Conservation (phyloP, 1,284 basidiomycete species). For the Grifola frondosa region DNA sequence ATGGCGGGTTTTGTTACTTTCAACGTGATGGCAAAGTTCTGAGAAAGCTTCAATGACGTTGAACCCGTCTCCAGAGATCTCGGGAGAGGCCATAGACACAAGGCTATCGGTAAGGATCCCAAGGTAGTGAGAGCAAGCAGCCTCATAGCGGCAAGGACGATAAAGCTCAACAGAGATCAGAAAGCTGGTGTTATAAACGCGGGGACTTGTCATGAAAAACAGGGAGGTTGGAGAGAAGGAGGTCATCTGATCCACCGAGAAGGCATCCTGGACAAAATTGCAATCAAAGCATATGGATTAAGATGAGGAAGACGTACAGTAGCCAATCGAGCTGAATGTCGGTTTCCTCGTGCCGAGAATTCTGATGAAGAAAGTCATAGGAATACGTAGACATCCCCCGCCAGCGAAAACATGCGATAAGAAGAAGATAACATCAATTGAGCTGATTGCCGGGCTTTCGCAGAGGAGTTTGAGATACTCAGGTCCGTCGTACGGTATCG, state of each 20-base stretch:
- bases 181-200: not conserved
- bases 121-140: constrained; percentile 7
- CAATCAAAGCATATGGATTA: constrained; percentile 8
- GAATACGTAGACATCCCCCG: too few relatives aligned
- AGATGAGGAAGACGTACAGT: not conserved
- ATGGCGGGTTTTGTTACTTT: constrained; percentile 28
- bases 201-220: not conserved
- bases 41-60: constrained; percentile 47
- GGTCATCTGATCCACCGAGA: constrained; percentile 9
- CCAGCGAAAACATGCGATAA: too few relatives aligned
- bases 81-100: constrained; percentile 64
- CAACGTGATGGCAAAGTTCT: constrained; percentile 43
- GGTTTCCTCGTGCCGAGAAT: too few relatives aligned
- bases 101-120: constrained; percentile 2
- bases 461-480: too few relatives aligned
- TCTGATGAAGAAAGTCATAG: too few relatives aligned
- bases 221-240: not conserved
- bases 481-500: too few relatives aligned
- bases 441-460: too few relatives aligned
- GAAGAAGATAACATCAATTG: too few relatives aligned
- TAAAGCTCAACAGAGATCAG: not conserved
- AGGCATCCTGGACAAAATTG: constrained; percentile 11
- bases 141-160: constrained; percentile 11
- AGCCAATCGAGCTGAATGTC: too few relatives aligned
- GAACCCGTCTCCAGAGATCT: constrained; percentile 47